Conservation (phyloP, 305 asterid genomes). For the Fraxinus albicans region DNA sequence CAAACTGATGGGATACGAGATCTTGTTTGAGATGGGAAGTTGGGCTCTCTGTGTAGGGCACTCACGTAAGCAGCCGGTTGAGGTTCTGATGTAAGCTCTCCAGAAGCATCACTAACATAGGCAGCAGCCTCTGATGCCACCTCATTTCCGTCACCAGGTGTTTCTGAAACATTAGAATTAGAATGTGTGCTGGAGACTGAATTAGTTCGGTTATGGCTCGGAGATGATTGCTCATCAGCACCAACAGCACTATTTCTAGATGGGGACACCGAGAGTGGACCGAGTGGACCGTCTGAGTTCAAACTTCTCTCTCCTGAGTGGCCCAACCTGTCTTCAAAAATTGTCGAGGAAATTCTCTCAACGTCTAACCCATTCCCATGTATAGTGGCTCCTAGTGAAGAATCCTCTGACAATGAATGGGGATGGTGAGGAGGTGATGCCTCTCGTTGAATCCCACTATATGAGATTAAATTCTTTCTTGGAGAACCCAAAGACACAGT, state of each 20-base stretch:
- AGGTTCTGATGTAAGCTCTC: constrained; percentile 56
- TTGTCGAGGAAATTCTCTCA: constrained; percentile 44
- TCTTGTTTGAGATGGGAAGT: constrained; percentile 49
- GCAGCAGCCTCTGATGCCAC: constrained; percentile 43
- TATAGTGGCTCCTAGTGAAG: constrained; percentile 48
- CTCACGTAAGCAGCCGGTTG: constrained; percentile 46
- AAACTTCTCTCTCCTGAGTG: constrained; percentile 53
- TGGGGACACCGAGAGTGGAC: constrained; percentile 40
- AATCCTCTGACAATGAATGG: constrained; percentile 66
- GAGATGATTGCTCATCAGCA: constrained; percentile 41
- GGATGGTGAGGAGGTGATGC: constrained; percentile 56
- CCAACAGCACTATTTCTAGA: constrained; percentile 45
- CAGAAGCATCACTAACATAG: constrained; percentile 56
- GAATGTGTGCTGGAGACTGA: constrained; percentile 66
- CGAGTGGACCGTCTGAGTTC: constrained; percentile 40
- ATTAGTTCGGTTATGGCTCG: constrained; percentile 59
- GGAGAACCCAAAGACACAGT: constrained; percentile 52
- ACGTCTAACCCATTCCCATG: constrained; percentile 47
- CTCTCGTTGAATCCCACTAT: constrained; percentile 43
- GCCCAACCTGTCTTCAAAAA: constrained; percentile 56
- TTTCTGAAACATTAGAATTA: constrained; percentile 62
- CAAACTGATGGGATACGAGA: constrained; percentile 64
- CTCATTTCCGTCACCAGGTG: constrained; percentile 60
- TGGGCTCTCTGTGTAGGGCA: constrained; percentile 31
- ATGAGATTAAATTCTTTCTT: constrained; percentile 36